Evolutionary conservation across 192 early-diverging fungal genomes (phyloP), one percentile per base, ranked within the genome.

Genomic region (Backusella luteola): DNA sequence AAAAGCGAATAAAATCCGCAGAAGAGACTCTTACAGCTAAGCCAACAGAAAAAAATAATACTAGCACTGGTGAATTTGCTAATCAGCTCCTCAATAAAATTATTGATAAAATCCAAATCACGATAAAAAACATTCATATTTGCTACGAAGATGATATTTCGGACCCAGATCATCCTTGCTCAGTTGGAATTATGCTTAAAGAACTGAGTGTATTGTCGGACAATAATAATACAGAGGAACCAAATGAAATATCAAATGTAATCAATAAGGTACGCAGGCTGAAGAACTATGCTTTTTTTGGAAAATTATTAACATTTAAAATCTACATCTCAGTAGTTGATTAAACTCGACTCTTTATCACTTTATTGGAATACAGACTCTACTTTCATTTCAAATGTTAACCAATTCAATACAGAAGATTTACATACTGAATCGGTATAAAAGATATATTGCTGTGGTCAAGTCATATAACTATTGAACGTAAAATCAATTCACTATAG

Each of bases 21-120:
- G 93, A 94, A 52, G 73, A 75, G 4, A 34, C 73, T 19, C 59
- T 76, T 4, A 26, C 72, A 19, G 34, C 42, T 12, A 68, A 73
- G 7, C 66, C 66, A 23, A 77, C 68, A 19, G 29, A 59, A 6
- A 34, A 73, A 67, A 42, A 68, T 17, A n/a, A 36, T 68, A 21
- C 79, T 2, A 23, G 1, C 53, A 77, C 77, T 42, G 85, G 90
- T 73, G 86, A 89, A 21, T 95, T 93, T 76, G 78, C 93, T 6
- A 85, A 88, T 36, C 93, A 93, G 85, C 84, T 97, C 26, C 81
- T 89, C 3, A 90, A 91, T 11, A 95, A 94, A 80, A 91, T 97
- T 34, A 86, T 96, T 32, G 94, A 97, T 80, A 97, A 97, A 74
- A 73, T 97, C 52, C 94, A 97, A 73, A 83, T 97, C 19, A 85